Evolutionary conservation across 371 early-diverging fungal genomes (phyloP), one percentile per base, ranked within the genome.

Genomic region (Rhizopus microsporus): DNA sequence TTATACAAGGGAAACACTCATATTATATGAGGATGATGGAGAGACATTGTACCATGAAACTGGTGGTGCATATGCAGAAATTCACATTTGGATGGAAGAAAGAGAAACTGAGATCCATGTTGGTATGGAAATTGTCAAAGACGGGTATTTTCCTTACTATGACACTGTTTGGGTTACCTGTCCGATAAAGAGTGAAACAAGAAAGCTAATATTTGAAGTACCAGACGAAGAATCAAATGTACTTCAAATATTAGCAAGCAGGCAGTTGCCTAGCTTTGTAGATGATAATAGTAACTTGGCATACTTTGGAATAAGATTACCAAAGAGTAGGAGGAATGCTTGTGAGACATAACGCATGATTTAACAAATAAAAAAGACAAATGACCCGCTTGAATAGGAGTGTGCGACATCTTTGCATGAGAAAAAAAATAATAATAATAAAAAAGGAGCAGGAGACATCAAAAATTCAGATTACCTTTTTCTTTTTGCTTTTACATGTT

Each of bases 11-110:
- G 54, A 53, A 0, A 61, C 54, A 6, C 65, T 72, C 34, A 55
- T 57, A 4, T 3, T 75, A 37, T 67, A 68, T 54, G 77, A 77
- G 49, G 77, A 77, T 50, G 77, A 77, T 52, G 77, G 77, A 23
- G 53, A 65, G 29, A 69, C 72, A 0, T 33, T 71, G 7, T 67
- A 73, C 31, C 74, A 74, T 37, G 72, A 74, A 40, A 57, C 63
- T 5, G 72, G 69, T 3, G 37, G 38, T 32, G 74, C 72, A 2
- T 77, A 63, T 45, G 53, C 68, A 1, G 72, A 77, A 47, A 57
- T 71, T 56, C 56, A 60, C 35, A 30, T 67, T 8, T 64, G 69
- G 67, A 64, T 71, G 69, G 62, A 67, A 52, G 54, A 65, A 12
- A 54, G 35, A 4, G 71, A 63, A 7, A 59, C 48, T 5, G 62